These are phyloP conservation scores for Saccharomycopsis phalli DNA, from an alignment of 1,139 yeast genomes.

Conservation along the genomic window DNA sequence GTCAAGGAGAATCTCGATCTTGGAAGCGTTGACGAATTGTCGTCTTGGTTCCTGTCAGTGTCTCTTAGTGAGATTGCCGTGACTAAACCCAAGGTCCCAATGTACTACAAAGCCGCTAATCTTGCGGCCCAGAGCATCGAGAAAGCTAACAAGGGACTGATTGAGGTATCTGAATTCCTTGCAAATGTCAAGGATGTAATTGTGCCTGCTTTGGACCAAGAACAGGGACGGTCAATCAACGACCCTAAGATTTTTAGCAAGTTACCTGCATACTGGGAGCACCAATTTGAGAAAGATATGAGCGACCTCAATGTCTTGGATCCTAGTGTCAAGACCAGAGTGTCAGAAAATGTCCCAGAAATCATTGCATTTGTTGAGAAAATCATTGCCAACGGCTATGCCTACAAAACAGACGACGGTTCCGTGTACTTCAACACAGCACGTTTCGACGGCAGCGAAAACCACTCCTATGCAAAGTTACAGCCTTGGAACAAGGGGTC, in stretches of 20 bases:
- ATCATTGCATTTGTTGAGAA: constrained; percentile 69
- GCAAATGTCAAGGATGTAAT: constrained; percentile 57
- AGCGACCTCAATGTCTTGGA: constrained; percentile 70
- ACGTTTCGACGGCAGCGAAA: constrained; percentile 60
- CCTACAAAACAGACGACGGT: constrained; percentile 75
- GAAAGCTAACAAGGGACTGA: constrained; percentile 19
- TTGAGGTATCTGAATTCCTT: constrained; percentile 36
- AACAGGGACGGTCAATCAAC: constrained; percentile 65
- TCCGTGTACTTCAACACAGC: constrained; percentile 92
- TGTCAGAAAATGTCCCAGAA: constrained; percentile 94
- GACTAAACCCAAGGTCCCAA: constrained; percentile 72
- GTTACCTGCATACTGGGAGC: constrained; percentile 87
- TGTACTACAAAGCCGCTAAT: constrained; percentile 65
- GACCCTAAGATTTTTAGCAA: constrained; percentile 79
- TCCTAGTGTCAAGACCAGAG: constrained; percentile 83
- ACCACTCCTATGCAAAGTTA: constrained; percentile 85
- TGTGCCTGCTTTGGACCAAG: constrained; percentile 62
- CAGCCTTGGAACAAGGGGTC: constrained; percentile 98
- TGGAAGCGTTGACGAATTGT: constrained; percentile 32
- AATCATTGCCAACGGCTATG: constrained; percentile 74
- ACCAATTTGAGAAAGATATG: constrained; percentile 81
- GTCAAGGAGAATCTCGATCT: constrained; percentile 44
- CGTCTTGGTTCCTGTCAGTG: constrained; percentile 41
- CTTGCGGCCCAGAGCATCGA: constrained; percentile 41
- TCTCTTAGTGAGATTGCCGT: constrained; percentile 43